Conservation (phyloP, 257 asterid genomes). For the Hygrophila difformis region DNA sequence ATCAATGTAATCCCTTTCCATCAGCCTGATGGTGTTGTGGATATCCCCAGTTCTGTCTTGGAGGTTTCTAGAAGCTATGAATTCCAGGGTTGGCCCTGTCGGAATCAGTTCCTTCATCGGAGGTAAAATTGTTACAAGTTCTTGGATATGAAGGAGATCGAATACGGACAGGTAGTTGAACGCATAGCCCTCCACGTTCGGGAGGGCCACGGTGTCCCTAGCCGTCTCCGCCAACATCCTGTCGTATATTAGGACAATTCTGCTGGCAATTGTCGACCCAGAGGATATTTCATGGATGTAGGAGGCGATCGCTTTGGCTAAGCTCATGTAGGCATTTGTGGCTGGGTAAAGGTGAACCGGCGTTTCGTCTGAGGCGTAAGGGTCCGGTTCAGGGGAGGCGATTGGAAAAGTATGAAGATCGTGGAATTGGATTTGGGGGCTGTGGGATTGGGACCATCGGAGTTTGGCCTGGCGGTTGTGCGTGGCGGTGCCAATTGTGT, state of each 20-base stretch:
- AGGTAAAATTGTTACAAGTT: no score
- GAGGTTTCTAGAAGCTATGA: slow-evolving; percentile 29
- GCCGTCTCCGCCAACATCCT: no score
- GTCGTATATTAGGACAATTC: slow-evolving; percentile 35
- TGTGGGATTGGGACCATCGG: no score
- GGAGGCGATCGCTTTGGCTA: no score
- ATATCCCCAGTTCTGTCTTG: slow-evolving; percentile 36
- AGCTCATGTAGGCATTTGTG: slow-evolving; percentile 37
- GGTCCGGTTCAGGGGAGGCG: slow-evolving; percentile 18
- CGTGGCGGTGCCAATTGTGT: slow-evolving; percentile 34
- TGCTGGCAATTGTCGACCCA: no score
- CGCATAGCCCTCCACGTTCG: slow-evolving; percentile 37
- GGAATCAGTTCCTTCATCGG: no score
- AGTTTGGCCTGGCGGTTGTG: slow-evolving; percentile 35
- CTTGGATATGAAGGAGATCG: no score
- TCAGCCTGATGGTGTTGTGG: slow-evolving; percentile 43
- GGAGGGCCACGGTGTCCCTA: slow-evolving; percentile 29
- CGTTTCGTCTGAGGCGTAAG: slow-evolving; percentile 15
- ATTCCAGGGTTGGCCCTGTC: slow-evolving; percentile 32
- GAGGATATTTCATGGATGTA: no score
- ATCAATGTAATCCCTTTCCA: slow-evolving; percentile 42
- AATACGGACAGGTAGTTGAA: slow-evolving; percentile 47
- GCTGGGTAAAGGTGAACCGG: slow-evolving; percentile 40
- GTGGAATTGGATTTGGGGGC: slow-evolving; percentile 24
- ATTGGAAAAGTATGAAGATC: slow-evolving; percentile 20